These are phyloP conservation scores for Sordariomycetes sp. DNA, from an alignment of 2,329 filamentous ascomycete species.

Conservation along the genomic window DNA sequence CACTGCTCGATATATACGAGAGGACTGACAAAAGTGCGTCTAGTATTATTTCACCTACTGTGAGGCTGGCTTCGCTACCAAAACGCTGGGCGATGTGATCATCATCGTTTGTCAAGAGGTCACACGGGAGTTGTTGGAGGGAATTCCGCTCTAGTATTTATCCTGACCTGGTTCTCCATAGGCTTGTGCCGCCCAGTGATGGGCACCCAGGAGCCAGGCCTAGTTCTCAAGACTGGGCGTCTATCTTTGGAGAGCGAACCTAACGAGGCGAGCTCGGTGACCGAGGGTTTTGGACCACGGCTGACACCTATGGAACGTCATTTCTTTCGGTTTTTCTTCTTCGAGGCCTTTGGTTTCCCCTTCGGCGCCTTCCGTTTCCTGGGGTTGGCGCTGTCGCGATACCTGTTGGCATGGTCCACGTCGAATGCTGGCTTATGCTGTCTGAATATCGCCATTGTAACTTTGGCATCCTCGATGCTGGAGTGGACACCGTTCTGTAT, in stretches of 20 bases:
- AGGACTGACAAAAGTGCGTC: neutral
- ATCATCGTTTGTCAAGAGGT: constrained; percentile 57
- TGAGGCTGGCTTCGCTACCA: constrained; percentile 59
- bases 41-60: constrained; percentile 67
- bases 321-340: constrained; percentile 21
- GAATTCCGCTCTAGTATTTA: constrained; percentile 42
- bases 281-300: neutral
- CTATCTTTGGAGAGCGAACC: neutral
- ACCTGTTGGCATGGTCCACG: constrained; percentile 59
- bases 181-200: neutral
- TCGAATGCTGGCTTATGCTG: constrained; percentile 79
- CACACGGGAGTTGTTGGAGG: constrained; percentile 54
- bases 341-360: constrained; percentile 22
- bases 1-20: neutral
- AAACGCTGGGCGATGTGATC: constrained; percentile 60
- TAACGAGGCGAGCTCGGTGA: neutral
- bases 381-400: constrained; percentile 21
- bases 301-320: neutral
- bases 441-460: constrained; percentile 80
- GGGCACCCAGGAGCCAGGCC: neutral
- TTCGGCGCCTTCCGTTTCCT: constrained; percentile 4
- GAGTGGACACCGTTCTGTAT: constrained; percentile 53
- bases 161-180: neutral
- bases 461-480: constrained; percentile 68
- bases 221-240: neutral